Evolutionary conservation across 169 alveolate genomes (phyloP).

Genomic region (Perkinsus olseni): DNA sequence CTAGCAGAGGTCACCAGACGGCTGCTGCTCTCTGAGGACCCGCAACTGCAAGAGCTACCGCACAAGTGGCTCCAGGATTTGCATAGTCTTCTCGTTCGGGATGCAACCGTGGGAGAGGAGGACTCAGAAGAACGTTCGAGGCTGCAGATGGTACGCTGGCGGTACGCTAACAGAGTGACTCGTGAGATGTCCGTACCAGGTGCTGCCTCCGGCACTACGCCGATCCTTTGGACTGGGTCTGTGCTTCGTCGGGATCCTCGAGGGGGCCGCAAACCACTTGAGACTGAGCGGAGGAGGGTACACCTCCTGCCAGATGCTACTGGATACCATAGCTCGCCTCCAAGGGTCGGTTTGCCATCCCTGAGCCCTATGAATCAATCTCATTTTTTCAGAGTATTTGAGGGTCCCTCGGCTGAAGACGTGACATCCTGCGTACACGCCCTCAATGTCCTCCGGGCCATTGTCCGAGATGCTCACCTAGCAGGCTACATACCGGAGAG

Average conservation of each 20-base stretch:
- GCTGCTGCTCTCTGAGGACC: neutral
- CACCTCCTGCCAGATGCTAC: neutral
- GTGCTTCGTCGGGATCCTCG: neutral
- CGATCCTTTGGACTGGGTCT: neutral
- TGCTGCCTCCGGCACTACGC: neutral
- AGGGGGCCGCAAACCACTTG: neutral
- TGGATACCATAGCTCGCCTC: neutral
- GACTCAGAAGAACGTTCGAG: neutral
- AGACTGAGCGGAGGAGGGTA: neutral
- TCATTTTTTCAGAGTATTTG: neutral
- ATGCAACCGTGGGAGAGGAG: neutral
- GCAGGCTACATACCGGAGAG: neutral
- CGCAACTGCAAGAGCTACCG: neutral
- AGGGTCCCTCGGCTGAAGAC: neutral
- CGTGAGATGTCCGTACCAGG: neutral
- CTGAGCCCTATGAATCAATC: neutral
- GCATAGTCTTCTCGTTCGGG: neutral
- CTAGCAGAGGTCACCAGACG: neutral
- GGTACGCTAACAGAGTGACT: neutral
- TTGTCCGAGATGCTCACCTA: neutral
- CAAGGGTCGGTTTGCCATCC: neutral
- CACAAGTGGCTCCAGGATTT: neutral
- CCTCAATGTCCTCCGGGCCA: neutral
- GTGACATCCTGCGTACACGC: neutral
- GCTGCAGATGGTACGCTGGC: neutral